Evolutionary conservation across 1,139 yeast species (phyloP).

Genomic region (Pneumocystis canis): DNA sequence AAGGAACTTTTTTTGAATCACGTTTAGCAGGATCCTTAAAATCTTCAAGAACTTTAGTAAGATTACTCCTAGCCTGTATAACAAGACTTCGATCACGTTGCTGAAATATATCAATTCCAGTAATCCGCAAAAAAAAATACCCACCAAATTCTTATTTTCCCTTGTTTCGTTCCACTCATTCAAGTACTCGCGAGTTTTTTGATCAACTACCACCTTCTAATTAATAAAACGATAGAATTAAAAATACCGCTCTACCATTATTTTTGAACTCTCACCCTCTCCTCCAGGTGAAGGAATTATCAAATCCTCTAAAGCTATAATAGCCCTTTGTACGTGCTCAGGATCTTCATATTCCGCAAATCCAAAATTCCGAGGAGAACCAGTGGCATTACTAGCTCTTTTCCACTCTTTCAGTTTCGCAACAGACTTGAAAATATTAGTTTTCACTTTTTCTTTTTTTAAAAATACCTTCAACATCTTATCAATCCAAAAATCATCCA

Average conservation of each 20-base stretch:
- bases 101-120: background rate
- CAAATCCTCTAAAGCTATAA: slow-evolving; percentile 12
- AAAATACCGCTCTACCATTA: background rate
- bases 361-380: slow-evolving; percentile 13
- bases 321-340: slow-evolving; percentile 14
- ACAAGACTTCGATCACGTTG: background rate
- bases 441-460: slow-evolving; percentile 16
- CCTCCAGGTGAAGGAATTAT: slow-evolving; percentile 14
- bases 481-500: slow-evolving; percentile 21
- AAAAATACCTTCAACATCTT: slow-evolving; percentile 16
- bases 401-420: slow-evolving; percentile 17
- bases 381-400: slow-evolving; percentile 16
- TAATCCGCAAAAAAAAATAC: background rate
- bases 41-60: slow-evolving; percentile 3
- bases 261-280: slow-evolving; percentile 8
- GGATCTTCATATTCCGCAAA: slow-evolving; percentile 16
- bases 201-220: slow-evolving; percentile 1
- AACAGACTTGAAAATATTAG: slow-evolving; percentile 15
- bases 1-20: background rate
- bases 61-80: slow-evolving; percentile 1
- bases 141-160: background rate
- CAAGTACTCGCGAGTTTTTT: background rate
- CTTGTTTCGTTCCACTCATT: background rate
- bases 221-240: background rate
- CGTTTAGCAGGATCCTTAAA: slow-evolving; percentile 1